A percentile compares a stretch with the other conserved stretches of the same genome.
These are phyloP conservation scores for Nigrospora oryzae DNA, from an alignment of 2,329 filamentous ascomycete genomes.

Conservation along the genomic window DNA sequence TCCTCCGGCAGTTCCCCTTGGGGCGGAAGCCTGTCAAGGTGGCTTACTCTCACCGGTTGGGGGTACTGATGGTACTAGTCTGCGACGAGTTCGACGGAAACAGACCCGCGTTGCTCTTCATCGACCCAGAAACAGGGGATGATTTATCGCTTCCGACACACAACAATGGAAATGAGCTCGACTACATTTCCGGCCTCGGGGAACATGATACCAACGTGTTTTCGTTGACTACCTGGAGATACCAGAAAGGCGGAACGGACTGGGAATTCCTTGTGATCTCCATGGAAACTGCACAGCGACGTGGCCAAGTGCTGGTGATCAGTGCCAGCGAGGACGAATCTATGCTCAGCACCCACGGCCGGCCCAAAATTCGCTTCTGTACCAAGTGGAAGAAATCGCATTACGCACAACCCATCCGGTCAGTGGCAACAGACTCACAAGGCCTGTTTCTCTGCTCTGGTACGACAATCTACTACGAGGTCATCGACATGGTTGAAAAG, in stretches of 20 bases:
- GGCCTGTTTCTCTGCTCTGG: slow-evolving; percentile 50
- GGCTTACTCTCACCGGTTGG: slow-evolving; percentile 44
- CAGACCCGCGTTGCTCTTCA: slow-evolving; percentile 42
- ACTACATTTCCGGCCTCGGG: slow-evolving; percentile 48
- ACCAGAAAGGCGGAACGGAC: slow-evolving; percentile 43
- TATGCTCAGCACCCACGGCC: slow-evolving; percentile 7
- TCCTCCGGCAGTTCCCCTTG: slow-evolving; percentile 17
- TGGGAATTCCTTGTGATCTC: slow-evolving; percentile 58
- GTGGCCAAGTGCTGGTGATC: slow-evolving; percentile 47
- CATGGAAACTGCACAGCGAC: slow-evolving; percentile 25
- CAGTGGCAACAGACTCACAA: slow-evolving; percentile 45
- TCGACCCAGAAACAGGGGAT: slow-evolving; percentile 46
- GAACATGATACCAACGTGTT: slow-evolving; percentile 49
- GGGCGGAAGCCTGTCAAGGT: slow-evolving; percentile 39
- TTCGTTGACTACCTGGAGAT: slow-evolving; percentile 56
- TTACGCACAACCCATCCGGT: slow-evolving; percentile 40
- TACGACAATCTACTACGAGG: slow-evolving; percentile 44
- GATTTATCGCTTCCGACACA: slow-evolving; percentile 39
- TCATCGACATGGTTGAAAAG: slow-evolving; percentile 41
- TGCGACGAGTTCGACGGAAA: slow-evolving; percentile 17
- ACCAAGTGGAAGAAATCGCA: slow-evolving; percentile 39
- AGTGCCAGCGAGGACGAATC: slow-evolving; percentile 29
- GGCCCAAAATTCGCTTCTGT: slow-evolving; percentile 38
- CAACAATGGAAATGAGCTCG: slow-evolving; percentile 21
- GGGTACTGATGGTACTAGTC: slow-evolving; percentile 46